These are phyloP conservation scores for Penicillium sp. DNA, from an alignment of 2,329 filamentous ascomycete species.

Conservation along the genomic window DNA sequence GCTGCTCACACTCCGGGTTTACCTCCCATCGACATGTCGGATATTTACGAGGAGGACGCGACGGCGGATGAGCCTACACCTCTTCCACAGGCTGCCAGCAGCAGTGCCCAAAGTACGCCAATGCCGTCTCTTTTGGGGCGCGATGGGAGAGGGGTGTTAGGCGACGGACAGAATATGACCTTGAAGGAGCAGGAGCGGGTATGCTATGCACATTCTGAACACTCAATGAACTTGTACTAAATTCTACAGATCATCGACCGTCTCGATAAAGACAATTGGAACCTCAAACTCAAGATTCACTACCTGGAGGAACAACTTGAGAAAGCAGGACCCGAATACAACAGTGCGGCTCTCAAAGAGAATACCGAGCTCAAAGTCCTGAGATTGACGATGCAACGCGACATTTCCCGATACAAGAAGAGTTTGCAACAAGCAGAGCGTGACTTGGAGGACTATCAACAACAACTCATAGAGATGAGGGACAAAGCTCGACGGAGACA, in stretches of 20 bases:
- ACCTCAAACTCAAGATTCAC: conserved; percentile 94
- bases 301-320: conserved; percentile 90
- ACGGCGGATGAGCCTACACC: conserved; percentile 74
- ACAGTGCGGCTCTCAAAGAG: conserved; percentile 85
- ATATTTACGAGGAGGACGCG: conserved; percentile 67
- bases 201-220: background rate
- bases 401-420: conserved; percentile 86
- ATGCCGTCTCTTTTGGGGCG: conserved; percentile 71
- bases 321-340: conserved; percentile 87
- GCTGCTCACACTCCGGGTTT: conserved; percentile 76
- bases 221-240: conserved; percentile 19
- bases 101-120: conserved; percentile 83
- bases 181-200: conserved; percentile 93
- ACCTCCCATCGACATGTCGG: conserved; percentile 73
- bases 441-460: conserved; percentile 81
- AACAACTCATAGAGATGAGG: conserved; percentile 81
- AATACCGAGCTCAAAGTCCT: conserved; percentile 96
- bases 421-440: conserved; percentile 80
- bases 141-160: conserved; percentile 70
- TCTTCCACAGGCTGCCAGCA: conserved; percentile 75
- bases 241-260: conserved; percentile 73
- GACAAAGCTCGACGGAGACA: conserved; percentile 80
- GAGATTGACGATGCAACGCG: conserved; percentile 85
- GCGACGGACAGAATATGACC: conserved; percentile 81
- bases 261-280: conserved; percentile 98